Evolutionary conservation across 2,329 filamentous ascomycete species (phyloP), one percentile per base, ranked within the genome.

Genomic region (Drechslerella dactyloides): DNA sequence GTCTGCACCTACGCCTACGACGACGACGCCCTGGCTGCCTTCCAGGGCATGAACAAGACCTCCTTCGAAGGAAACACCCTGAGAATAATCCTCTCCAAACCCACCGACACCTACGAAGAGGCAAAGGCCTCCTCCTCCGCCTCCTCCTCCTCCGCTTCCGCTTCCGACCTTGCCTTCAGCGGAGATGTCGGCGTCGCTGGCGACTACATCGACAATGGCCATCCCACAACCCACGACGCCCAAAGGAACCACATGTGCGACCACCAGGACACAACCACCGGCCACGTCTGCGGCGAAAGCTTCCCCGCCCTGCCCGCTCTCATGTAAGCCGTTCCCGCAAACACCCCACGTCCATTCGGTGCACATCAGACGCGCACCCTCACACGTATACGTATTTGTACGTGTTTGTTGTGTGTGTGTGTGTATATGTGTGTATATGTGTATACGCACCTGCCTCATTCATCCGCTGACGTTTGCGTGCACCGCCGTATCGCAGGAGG

Each of bases 1-100:
- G 13, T 51, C 2, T 72, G 68, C 23, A 50, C 19, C 13, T 72
- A 72, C 27, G 58, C 30, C 17, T 57, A 73, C 21, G 51, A 61
- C 15, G 62, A 73, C 24, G 69, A 73, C 56, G 69, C 69, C 30
- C 51, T 50, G 7, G 69, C 69, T 10, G 69, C 69, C 11, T 73
- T 68, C 27, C 69, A 68, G 13, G 69, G 69, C 2, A 73, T 73
- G 69, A 73, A 73, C 33, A 57, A 55, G 23, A 56, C 61, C 13
- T 30, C 50, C 10, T 73, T 73, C 13, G 69, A 73, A 44, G 62
- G 62, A 8, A 62, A 42, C 37, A 53, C 27, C 1, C 54, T 73
- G 19, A 63, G 42, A n/a, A 53, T 57, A 13, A 54, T 62, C 13
- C 54, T 73, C 23, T 56, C 69, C 13, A 59, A 42, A 13, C 24